These are phyloP conservation scores for Brassica nigra DNA, from an alignment of 345 rosid species.

Conservation along the genomic window DNA sequence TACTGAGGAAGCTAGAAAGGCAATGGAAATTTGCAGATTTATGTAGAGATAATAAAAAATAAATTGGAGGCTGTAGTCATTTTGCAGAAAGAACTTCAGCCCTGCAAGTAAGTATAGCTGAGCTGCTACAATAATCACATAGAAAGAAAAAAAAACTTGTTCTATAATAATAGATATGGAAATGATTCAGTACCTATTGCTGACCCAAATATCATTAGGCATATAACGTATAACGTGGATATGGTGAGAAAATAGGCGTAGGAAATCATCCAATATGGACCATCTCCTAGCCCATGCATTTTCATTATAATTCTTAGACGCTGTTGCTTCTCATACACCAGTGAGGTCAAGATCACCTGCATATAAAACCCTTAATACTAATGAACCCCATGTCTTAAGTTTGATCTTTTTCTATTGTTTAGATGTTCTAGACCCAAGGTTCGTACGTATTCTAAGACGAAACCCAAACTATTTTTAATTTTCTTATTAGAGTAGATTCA, in stretches of 20 bases:
- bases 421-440: background rate
- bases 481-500: no score
- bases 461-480: background rate
- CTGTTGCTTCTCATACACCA: conserved; percentile 85
- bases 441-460: background rate
- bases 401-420: background rate
- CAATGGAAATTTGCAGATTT: conserved; percentile 82
- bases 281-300: conserved; percentile 97
- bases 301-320: conserved; percentile 88
- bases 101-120: conserved; percentile 52
- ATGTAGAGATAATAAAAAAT: conserved; percentile 68
- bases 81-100: conserved; percentile 70
- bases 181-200: conserved; percentile 51
- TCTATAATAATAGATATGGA: background rate
- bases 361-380: background rate
- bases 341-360: conserved; percentile 66
- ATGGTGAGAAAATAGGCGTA: conserved; percentile 73
- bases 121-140: conserved; percentile 2
- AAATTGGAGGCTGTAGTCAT: conserved; percentile 71
- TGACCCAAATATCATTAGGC: conserved; percentile 78
- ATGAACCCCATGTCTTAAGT: background rate
- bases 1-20: conserved; percentile 65
- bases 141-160: background rate
- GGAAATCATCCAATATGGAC: conserved; percentile 86
- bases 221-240: conserved; percentile 60